Evolutionary conservation across 768 basidiomycete species (phyloP), one percentile per base, ranked within the genome.

Genomic region (Termitomyces sp.): DNA sequence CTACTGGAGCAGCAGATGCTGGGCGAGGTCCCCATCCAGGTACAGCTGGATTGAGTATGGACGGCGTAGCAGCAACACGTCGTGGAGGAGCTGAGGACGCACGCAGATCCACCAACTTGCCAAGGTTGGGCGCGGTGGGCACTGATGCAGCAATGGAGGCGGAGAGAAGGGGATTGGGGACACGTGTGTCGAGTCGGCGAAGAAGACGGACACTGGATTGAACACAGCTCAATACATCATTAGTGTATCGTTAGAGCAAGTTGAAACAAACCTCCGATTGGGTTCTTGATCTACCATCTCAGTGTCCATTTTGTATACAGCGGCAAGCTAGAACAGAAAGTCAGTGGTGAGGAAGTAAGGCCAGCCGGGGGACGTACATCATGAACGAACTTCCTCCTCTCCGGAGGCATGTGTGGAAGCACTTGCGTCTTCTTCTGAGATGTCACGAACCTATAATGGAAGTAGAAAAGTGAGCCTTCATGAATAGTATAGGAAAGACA

Each of bases 251-350:
- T 54, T 4, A 37, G 14, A 56, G 10, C 4, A 29, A 53, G 29
- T 54, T 10, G 21, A 19, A 40, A 9, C 71, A 21, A 19, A 83
- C 82, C 80, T 85, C 47, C 92, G 78, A 65, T 90, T 81, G 0
- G 96, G 96, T 63, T 97, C 96, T 64, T 90, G 89, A 68, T 98
- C 96, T 19, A 99, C 83, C 76, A 94, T 84, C 63, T 90, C 83
- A 0, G 88, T 85, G 59, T 92, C 89, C 68, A 98, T 83, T 19
- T 92, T 80, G 67, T 96, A 98, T 5, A 87, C 73, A 7, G 80
- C 75, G 1, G 92, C 90, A 21, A 97, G 80, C 84, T 90, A 41
- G 31, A n/a, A 35, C 19, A 53, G 46, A 51, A 16, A 53, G 35
- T 61, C 27, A 47, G 46, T 46, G 14, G 47, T 54, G 47, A 31